These are phyloP conservation scores for Trichoderma sp. DNA, from an alignment of 2,329 filamentous ascomycete species.

Conservation along the genomic window DNA sequence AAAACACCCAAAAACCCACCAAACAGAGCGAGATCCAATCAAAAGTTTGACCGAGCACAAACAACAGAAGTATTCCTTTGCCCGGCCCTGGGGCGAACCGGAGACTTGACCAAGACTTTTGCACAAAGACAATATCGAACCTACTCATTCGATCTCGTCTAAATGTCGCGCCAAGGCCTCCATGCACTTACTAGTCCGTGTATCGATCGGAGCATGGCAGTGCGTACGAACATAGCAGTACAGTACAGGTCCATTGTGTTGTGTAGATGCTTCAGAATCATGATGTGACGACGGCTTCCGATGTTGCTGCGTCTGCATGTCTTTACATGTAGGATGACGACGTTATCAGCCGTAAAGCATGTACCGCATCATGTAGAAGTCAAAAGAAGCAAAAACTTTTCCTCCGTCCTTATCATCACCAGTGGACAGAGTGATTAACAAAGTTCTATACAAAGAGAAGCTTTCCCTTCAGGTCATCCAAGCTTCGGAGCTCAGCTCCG, in stretches of 20 bases:
- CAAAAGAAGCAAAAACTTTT: neutral
- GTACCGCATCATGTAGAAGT: neutral
- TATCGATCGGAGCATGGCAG: neutral
- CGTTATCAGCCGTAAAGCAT: neutral
- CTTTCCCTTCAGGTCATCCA: no score
- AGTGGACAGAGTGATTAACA: no score
- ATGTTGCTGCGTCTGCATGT: neutral
- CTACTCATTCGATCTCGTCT: neutral
- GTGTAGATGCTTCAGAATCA: neutral
- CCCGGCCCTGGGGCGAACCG: no score
- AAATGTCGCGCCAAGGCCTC: constrained; percentile 10
- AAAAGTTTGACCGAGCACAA: no score
- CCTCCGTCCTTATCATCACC: no score
- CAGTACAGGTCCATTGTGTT: no score
- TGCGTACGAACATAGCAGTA: no score
- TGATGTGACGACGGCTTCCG: neutral
- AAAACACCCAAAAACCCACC: neutral
- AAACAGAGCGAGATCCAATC: neutral
- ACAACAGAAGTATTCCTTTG: no score
- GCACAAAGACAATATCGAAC: neutral
- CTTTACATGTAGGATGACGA: neutral
- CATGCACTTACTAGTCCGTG: constrained; percentile 16
- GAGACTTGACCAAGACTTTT: no score
- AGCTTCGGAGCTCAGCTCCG: no score
- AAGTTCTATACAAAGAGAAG: no score